Evolutionary conservation across 768 basidiomycete genomes (phyloP).

Genomic region (Boletellus ananiceps): DNA sequence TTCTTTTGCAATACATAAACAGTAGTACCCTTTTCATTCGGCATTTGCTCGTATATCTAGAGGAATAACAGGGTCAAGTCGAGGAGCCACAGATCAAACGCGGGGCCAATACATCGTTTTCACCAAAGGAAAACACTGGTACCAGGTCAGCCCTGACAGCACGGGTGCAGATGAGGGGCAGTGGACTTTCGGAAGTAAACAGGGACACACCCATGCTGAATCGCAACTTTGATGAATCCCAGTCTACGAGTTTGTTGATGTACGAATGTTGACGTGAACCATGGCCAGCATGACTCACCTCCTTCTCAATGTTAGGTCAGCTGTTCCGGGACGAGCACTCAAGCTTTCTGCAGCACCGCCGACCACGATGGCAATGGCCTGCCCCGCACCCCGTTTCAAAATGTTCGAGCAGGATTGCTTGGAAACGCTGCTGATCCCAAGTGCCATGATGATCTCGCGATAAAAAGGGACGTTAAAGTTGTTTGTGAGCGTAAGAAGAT

Average conservation of each 20-base stretch:
- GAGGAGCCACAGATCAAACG: not conserved
- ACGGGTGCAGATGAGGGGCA: slow-evolving; percentile 3
- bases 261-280: not conserved
- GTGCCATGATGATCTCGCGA: slow-evolving; percentile 80
- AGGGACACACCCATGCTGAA: slow-evolving; percentile 70
- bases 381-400: slow-evolving; percentile 52
- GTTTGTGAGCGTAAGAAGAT: slow-evolving; percentile 83
- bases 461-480: slow-evolving; percentile 94
- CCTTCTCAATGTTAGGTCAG: slow-evolving; percentile 75
- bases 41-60: slow-evolving; percentile 96
- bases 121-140: slow-evolving; percentile 97
- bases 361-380: slow-evolving; percentile 89
- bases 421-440: slow-evolving; percentile 92
- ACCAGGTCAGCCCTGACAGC: slow-evolving; percentile 81
- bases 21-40: slow-evolving; percentile 89
- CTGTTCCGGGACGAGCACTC: slow-evolving; percentile 94
- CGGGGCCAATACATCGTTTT: slow-evolving; percentile 77
- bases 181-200: not conserved
- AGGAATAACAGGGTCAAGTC: not conserved
- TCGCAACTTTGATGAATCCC: slow-evolving; percentile 94
- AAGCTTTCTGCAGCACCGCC: slow-evolving; percentile 95
- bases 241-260: slow-evolving; percentile 41
- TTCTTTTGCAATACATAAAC: slow-evolving; percentile 82
- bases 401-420: slow-evolving; percentile 89
- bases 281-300: slow-evolving; percentile 37